Conservation (phyloP, 192 early-diverging fungal genomes). For the Backusella mclennaniae region DNA sequence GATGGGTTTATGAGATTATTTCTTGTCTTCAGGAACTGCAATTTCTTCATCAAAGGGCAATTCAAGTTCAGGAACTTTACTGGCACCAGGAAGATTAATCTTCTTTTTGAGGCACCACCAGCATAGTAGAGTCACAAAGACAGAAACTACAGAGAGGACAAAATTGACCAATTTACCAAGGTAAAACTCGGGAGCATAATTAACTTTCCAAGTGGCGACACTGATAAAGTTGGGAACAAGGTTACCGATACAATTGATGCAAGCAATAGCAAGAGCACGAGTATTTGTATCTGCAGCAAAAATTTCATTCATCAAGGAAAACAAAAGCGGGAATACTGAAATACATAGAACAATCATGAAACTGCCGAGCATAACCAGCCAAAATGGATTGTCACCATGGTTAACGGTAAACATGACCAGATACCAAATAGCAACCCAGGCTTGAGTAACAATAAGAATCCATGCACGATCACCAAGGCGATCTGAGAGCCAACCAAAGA, state of each 20-base stretch:
- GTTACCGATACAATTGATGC: not conserved
- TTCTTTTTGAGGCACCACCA: conserved; percentile 2
- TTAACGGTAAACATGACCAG: not conserved
- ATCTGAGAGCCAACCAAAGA: not conserved
- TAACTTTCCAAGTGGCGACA: conserved; percentile 1
- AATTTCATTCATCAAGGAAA: conserved; percentile 10
- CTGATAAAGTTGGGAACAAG: conserved; percentile 5
- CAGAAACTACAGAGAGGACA: not conserved
- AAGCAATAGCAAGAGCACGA: conserved; percentile 7
- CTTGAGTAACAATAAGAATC: not conserved
- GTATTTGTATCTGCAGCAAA: not conserved
- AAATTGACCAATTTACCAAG: conserved; percentile 11
- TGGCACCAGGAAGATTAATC: not conserved
- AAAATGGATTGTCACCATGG: not conserved
- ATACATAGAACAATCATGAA: conserved; percentile 11
- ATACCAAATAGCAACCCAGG: conserved; percentile 15
- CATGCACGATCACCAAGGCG: not conserved
- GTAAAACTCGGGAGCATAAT: not conserved
- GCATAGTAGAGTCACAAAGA: not conserved
- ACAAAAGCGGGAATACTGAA: conserved; percentile 3
- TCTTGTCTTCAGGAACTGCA: not conserved
- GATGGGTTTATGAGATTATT: not conserved
- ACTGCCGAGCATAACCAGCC: not conserved
- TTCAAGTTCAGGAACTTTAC: not conserved
- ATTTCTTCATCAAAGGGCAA: not conserved